Conservation (phyloP, 108 stramenopile genomes). For the Discostella stelligeroides region DNA sequence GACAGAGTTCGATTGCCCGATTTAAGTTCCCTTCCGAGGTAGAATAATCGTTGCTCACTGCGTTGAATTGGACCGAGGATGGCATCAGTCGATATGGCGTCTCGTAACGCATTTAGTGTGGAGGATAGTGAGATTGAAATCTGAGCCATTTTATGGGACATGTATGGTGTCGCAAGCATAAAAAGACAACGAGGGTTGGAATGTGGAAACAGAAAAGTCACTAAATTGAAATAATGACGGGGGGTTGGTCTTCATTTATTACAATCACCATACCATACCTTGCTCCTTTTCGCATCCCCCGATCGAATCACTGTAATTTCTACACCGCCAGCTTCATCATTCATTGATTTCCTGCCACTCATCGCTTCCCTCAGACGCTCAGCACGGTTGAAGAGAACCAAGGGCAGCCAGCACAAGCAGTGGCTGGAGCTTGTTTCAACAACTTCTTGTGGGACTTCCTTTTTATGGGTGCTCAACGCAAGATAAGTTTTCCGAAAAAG, state of each 20-base stretch:
- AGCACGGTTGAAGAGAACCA: too few relatives aligned
- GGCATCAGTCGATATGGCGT: constrained; percentile 18
- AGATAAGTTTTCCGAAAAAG: too few relatives aligned
- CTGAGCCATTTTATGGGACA: background rate
- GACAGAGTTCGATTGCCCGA: constrained; percentile 58
- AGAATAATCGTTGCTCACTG: constrained; percentile 73
- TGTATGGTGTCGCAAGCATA: background rate
- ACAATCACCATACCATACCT: constrained; percentile 1
- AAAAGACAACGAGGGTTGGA: background rate
- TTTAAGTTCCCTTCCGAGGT: constrained; percentile 78
- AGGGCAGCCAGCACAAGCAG: too few relatives aligned
- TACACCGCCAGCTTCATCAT: background rate
- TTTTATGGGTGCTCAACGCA: too few relatives aligned
- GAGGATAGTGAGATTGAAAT: constrained; percentile 21
- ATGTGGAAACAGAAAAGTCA: background rate
- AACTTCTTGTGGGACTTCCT: too few relatives aligned
- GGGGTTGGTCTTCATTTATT: background rate
- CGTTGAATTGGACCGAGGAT: constrained; percentile 40
- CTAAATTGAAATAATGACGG: background rate
- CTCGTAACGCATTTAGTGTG: constrained; percentile 45
- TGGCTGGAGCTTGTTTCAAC: too few relatives aligned
- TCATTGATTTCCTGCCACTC: background rate
- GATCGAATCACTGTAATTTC: constrained; percentile 37
- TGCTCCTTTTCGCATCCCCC: constrained; percentile 26
- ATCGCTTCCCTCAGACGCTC: too few relatives aligned